Evolutionary conservation across 768 basidiomycete species (phyloP), one percentile per base, ranked within the genome.

Genomic region (Cytidiella melzeri): DNA sequence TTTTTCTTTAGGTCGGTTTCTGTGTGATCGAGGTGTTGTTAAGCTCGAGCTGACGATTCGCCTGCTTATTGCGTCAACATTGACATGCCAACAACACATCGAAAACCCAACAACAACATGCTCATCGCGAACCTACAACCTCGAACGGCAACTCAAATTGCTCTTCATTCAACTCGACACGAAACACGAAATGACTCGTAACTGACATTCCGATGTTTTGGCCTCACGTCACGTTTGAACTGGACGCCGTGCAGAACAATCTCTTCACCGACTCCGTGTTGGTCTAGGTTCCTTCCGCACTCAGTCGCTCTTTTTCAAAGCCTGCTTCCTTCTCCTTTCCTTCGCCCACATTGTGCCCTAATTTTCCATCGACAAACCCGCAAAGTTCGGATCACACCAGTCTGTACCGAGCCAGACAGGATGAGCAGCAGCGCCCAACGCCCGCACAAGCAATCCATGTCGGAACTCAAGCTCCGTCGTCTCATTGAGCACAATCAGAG

Each of bases 381-480:
- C 7, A 34, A 34, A 7, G 9, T 34, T 34, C 7, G 30, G 7
- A 34, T 7, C 15, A n/a, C 6, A 11, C 11, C 40, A 41, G 40
- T 7, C 40, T n/a, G n/a, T n/a, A 45, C 45, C 50, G 10, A 47
- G n/a, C n/a, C n/a, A n/a, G n/a, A 7, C 30, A 34, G n/a, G 9
- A 28, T 19, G 20, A 15, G 20, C 20, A 15, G 20, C 20, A 34
- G 30, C 30, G 30, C 30, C 7, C 30, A 34, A 34, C 63, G 63
- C 28, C 54, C 54, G 13, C 58, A 57, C 74, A 83, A 62, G 77
- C 82, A 83, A 61, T 82, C 83, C 57, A 85, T 86, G 83, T 81
- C 83, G 42, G 87, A 89, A 70, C 74, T 89, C 66, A 87, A 86
- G 72, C 80, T 87, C 49, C 75, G 87, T n/a, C 73, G 87, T 49